Percentiles rank a stretch among this genome's conserved stretches.
These are phyloP conservation scores for Eucalyptus cloeziana DNA, from an alignment of 345 rosid species.

Conservation along the genomic window DNA sequence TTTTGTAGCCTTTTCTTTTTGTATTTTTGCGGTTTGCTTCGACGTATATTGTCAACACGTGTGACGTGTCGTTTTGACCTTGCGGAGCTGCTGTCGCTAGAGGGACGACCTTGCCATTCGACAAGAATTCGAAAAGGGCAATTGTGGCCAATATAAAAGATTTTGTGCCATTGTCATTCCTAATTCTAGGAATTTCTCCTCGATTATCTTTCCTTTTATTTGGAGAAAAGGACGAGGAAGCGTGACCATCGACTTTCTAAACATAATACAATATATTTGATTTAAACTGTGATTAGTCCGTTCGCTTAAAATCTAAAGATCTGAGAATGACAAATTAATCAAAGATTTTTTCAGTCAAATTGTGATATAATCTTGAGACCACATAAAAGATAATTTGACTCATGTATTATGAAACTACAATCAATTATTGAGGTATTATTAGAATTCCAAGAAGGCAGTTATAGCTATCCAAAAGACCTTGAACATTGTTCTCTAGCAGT, in stretches of 20 bases:
- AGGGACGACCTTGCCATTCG: not conserved
- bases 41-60: not conserved
- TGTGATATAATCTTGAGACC: fast-evolving
- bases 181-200: not conserved
- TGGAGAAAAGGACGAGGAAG: not conserved
- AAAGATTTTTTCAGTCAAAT: not conserved
- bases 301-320: fast-evolving
- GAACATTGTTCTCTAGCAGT: fast-evolving
- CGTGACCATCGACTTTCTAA: not conserved
- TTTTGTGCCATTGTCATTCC: not conserved
- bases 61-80: not conserved
- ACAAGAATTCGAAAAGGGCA: not conserved
- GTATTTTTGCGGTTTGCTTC: not conserved
- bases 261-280: fast-evolving
- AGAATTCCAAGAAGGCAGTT: not conserved
- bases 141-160: not conserved
- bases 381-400: fast-evolving
- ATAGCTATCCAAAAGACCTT: not conserved
- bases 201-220: not conserved
- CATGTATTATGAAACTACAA: fast-evolving
- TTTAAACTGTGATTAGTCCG: fast-evolving
- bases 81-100: not conserved
- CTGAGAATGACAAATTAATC: fast-evolving
- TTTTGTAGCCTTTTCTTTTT: not conserved
- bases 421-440: not conserved